Evolutionary conservation across 2,329 filamentous ascomycete species (phyloP), one percentile per base, ranked within the genome.

Genomic region (Xenoacremonium recifei): DNA sequence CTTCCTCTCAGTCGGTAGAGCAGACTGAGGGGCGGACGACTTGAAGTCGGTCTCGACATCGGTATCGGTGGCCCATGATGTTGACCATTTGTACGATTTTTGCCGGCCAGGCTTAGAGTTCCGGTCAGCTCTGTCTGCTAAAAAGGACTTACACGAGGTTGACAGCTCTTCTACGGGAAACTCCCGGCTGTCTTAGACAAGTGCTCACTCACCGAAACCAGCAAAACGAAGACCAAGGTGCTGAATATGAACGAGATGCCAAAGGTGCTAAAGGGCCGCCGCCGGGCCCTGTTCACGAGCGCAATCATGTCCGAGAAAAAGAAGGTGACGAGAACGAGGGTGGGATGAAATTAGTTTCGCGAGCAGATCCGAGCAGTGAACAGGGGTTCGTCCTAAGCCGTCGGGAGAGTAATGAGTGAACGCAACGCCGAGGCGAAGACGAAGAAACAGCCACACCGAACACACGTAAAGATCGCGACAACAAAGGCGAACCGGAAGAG

Each of bases 161-260:
- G n/a, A n/a, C n/a, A 9, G 9, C 23, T 27, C 9, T 27, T 9
- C 13, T 13, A 27, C 13, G 23, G 9, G 23, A 9, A 27, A 27
- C 23, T 27, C 23, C 23, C 23, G 23, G 9, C 23, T 13, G 23
- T 9, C 9, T 27, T 13, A 9, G 13, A 27, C 9, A 9, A 9
- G 23, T 27, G 34, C 11, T 5, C 3, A 49, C 48, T 48, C 31
- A 52, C 49, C 32, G 34, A 34, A 6, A 42, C 31, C 2, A 49
- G 15, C 1, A 47, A 20, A n/a, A 23, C 11, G 5, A 51, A 31
- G 6, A 42, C 19, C 3, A 53, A n/a, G 15, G 42, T 45, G 20
- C 41, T 43, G 17, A 51, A 42, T 5, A 50, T 20, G 18, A 50
- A 46, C 13, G 39, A 39, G 3, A 39, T 21, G 13, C 15, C 21